phyloP scores from a whole-genome alignment of 2,329 filamentous ascomycete genomes.

The Phaeosphaeria sp. region DNA sequence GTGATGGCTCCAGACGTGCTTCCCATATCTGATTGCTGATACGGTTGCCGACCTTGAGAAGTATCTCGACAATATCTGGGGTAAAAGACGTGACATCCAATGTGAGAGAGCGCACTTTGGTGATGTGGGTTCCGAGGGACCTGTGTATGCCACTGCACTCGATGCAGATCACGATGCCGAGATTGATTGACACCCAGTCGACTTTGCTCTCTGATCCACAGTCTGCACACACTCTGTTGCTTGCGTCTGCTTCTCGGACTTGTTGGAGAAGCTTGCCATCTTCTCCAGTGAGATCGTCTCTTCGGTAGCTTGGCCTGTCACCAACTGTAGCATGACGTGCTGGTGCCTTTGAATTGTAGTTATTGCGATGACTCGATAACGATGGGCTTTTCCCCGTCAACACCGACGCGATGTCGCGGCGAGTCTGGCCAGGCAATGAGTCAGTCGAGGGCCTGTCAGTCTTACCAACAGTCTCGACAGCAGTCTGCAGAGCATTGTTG shows the following conservation, averaged over 20 bases:
- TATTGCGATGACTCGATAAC: slow-evolving; percentile 63
- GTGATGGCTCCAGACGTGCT: slow-evolving; percentile 73
- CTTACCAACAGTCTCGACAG: slow-evolving; percentile 79
- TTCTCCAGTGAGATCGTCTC: slow-evolving; percentile 77
- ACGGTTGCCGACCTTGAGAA: slow-evolving; percentile 89
- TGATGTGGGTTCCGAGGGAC: slow-evolving; percentile 95
- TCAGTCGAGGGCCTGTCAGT: slow-evolving; percentile 56
- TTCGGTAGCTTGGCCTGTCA: slow-evolving; percentile 75
- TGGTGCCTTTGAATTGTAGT: slow-evolving; percentile 64
- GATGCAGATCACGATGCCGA: slow-evolving; percentile 95
- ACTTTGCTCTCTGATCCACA: slow-evolving; percentile 91
- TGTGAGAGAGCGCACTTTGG: slow-evolving; percentile 93
- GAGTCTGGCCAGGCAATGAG: slow-evolving; percentile 63
- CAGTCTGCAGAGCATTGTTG: slow-evolving; percentile 96
- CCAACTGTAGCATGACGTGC: slow-evolving; percentile 89
- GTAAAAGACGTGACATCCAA: slow-evolving; percentile 97
- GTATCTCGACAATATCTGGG: slow-evolving; percentile 91
- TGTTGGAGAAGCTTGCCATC: slow-evolving; percentile 85
- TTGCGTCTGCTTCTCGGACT: slow-evolving; percentile 87
- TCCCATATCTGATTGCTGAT: slow-evolving; percentile 98
- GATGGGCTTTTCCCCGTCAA: slow-evolving; percentile 90
- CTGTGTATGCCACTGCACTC: slow-evolving; percentile 98
- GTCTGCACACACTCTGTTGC: slow-evolving; percentile 92
- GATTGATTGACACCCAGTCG: slow-evolving; percentile 98
- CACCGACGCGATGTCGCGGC: slow-evolving; percentile 89